Base-by-base conservation (phyloP, 257 asterid genomes). In the Capsicum baccatum region DNA sequence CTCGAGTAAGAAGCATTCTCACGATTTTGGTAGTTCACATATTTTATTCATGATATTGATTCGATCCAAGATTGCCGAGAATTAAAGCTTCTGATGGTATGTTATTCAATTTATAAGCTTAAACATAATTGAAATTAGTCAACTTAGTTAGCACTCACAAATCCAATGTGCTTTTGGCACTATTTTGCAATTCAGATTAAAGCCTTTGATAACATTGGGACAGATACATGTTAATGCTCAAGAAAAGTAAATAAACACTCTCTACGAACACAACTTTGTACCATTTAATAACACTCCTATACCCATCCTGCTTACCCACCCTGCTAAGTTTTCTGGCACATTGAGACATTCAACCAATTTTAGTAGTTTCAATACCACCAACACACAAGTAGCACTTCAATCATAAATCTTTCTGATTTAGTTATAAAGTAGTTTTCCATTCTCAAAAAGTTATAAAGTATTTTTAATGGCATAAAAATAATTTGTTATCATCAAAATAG, bases 381-480 rank as follows among this genome's bases (percentile, higher is more conserved):
- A 26, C 81, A 15, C 81, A 52, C 82, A 54, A 14, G 82, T 48
- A 52, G 64, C 44, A 78, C 50, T 6, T 78, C 82, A 54, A 52
- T 35, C 64, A 52, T 26, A 78, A 76, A 54, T 14, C 33, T 26
- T 54, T 52, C n/a, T 26, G 55, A 76, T 76, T 74, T 52, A 52
- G 42, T 14, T 76, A 52, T 26, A 52, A 26, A 76, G 62, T 21
- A 39, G 81, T 26, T 52, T 76, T 26, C 44, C 44, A 39, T 4
- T 39, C 44, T 39, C 44, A 39, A 39, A 39, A 39, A 21, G 42
- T 14, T 76, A 14, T 26, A 76, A 26, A 76, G 47, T 21, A 39
- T 64, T 26, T 52, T 76, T 26, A 33, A 33, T 52, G 82, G 81
- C 50, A 78, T 54, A 54, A 8, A 50, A 54, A 15, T 8, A 21